Percentiles rank a stretch among this genome's conserved stretches.
Conservation (phyloP, 2,329 filamentous ascomycete genomes). For the Hypoxylon sp. region DNA sequence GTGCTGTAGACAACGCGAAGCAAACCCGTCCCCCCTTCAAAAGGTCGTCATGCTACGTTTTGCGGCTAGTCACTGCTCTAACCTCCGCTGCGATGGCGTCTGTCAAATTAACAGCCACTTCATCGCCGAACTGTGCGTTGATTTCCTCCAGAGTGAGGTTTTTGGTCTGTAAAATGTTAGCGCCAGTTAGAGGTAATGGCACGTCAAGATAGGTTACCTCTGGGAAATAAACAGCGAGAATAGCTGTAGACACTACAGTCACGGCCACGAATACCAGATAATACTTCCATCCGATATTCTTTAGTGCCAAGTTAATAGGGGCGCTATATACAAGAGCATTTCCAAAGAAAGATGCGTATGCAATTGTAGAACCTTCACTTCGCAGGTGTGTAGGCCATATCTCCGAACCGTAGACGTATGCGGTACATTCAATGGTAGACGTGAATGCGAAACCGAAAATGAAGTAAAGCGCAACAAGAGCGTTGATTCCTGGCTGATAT, state of each 20-base stretch:
- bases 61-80: neutral
- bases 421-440: conserved; percentile 49
- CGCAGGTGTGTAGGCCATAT: conserved; percentile 56
- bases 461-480: conserved; percentile 47
- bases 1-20: too few species aligned
- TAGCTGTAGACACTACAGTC: conserved; percentile 45
- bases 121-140: conserved; percentile 51
- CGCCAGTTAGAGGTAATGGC: too few species aligned
- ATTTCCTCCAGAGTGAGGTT: conserved; percentile 55
- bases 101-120: conserved; percentile 43
- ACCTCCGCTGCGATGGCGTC: conserved; percentile 47
- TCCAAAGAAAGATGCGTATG: conserved; percentile 48
- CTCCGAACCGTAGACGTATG: conserved; percentile 54
- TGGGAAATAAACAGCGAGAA: conserved; percentile 49
- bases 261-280: conserved; percentile 52
- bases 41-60: neutral
- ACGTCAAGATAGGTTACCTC: conserved; percentile 33
- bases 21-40: neutral
- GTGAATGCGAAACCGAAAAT: conserved; percentile 49
- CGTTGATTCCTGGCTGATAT: conserved; percentile 46
- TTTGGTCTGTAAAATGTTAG: conserved; percentile 45
- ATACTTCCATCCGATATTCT: conserved; percentile 53
- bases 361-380: conserved; percentile 45
- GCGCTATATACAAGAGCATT: conserved; percentile 47
- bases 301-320: conserved; percentile 42